Percentiles rank a stretch among this genome's conserved stretches.
Conservation (phyloP, 768 basidiomycete genomes). For the Suillus americanus region DNA sequence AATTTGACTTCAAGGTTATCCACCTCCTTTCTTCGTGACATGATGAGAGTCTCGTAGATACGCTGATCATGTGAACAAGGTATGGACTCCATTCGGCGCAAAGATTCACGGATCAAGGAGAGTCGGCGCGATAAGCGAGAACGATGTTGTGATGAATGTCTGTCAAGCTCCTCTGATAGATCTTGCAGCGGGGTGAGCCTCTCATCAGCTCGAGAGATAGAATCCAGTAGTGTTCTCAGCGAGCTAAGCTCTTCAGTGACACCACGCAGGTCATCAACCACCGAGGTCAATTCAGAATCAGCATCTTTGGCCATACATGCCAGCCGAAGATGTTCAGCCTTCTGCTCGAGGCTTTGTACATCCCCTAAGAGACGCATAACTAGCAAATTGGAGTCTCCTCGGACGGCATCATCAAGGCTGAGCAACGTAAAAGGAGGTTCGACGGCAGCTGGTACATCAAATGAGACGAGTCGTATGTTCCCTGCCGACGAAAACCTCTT, state of each 20-base stretch:
- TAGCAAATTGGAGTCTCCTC: slow-evolving; percentile 68
- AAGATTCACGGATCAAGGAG: slow-evolving; percentile 51
- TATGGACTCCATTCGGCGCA: slow-evolving; percentile 54
- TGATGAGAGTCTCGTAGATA: slow-evolving; percentile 48
- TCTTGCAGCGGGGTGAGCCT: slow-evolving; percentile 36
- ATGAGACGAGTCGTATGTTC: slow-evolving; percentile 35
- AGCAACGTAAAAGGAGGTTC: slow-evolving; percentile 57
- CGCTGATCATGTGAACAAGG: slow-evolving; percentile 43
- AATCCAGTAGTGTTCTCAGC: slow-evolving; percentile 37
- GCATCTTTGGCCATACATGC: slow-evolving; percentile 54
- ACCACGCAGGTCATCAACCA: slow-evolving; percentile 38
- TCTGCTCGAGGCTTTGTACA: slow-evolving; percentile 48
- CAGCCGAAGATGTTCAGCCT: slow-evolving; percentile 48
- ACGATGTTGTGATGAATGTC: slow-evolving; percentile 33
- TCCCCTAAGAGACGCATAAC: slow-evolving; percentile 61
- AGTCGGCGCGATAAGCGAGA: slow-evolving; percentile 45
- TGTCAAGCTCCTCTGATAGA: slow-evolving; percentile 38
- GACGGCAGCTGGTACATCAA: slow-evolving; percentile 31
- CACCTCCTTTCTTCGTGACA: slow-evolving; percentile 46
- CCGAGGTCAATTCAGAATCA: slow-evolving; percentile 41
- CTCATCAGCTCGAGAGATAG: slow-evolving; percentile 25
- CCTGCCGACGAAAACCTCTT: slow-evolving; percentile 36
- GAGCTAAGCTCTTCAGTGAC: slow-evolving; percentile 40
- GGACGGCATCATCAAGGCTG: slow-evolving; percentile 63
- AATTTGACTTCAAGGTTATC: slow-evolving; percentile 52